Evolutionary conservation across 2,329 filamentous ascomycete species (phyloP).

Genomic region (Aspergillus felis): DNA sequence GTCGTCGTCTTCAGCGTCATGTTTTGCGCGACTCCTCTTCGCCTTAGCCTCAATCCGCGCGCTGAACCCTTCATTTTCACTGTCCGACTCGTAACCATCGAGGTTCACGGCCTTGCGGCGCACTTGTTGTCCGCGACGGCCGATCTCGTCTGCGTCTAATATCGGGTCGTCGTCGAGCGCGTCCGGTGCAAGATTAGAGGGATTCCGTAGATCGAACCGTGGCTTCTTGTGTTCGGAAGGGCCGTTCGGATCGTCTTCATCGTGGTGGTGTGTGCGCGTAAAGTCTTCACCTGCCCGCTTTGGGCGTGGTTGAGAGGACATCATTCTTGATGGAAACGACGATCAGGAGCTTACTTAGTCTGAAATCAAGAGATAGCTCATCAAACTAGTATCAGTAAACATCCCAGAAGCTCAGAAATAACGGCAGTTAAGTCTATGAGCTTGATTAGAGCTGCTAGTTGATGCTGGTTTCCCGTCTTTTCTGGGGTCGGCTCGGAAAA

Average conservation of each 20-base stretch:
- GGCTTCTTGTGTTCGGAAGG: conserved; percentile 65
- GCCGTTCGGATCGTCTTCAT: conserved; percentile 44
- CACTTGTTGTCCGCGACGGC: conserved; percentile 64
- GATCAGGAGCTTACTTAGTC: background rate
- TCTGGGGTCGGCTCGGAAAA: conserved; percentile 41
- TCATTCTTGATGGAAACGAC: conserved; percentile 24
- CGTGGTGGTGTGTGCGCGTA: conserved; percentile 67
- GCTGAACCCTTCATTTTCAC: conserved; percentile 86
- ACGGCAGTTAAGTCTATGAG: background rate
- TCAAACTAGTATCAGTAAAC: background rate
- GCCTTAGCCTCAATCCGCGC: conserved; percentile 62
- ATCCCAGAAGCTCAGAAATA: background rate
- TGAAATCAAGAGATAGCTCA: background rate
- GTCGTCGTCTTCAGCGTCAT: conserved; percentile 53
- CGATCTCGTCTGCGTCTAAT: conserved; percentile 90
- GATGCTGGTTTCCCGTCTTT: conserved; percentile 1
- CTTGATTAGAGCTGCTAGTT: background rate
- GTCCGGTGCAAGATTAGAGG: conserved; percentile 83
- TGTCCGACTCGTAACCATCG: conserved; percentile 93
- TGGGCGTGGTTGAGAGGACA: conserved; percentile 67
- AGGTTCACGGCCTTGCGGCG: conserved; percentile 95
- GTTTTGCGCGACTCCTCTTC: conserved; percentile 30
- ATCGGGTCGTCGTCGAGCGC: conserved; percentile 69
- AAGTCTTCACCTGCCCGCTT: conserved; percentile 82
- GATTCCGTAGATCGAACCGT: conserved; percentile 92